Evolutionary conservation across 208 protist species (phyloP).

Genomic region (Perkinsela sp.): DNA sequence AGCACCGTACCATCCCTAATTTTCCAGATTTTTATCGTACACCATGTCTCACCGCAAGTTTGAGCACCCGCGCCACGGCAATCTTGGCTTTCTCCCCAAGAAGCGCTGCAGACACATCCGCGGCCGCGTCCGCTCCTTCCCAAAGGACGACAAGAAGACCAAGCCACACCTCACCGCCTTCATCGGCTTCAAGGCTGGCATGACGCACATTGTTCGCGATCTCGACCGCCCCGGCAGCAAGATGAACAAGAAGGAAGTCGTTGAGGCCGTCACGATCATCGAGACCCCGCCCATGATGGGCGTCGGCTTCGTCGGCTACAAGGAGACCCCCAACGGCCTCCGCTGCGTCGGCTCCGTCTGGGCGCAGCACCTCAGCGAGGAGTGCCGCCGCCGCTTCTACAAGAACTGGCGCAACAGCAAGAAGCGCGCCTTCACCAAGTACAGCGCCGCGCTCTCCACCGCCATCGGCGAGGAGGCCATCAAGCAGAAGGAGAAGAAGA

Average conservation of each 20-base stretch:
- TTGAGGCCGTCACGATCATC: constrained; percentile 92
- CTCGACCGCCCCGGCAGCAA: constrained; percentile 76
- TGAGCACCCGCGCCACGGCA: constrained; percentile 86
- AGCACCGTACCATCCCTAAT: no score
- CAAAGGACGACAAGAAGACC: constrained; percentile 73
- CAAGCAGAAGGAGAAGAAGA: constrained; percentile 49
- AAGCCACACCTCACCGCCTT: constrained; percentile 85
- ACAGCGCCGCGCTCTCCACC: constrained; percentile 40
- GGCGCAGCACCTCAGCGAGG: constrained; percentile 78
- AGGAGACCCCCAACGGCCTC: constrained; percentile 79
- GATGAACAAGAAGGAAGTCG: constrained; percentile 92
- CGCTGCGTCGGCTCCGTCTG: constrained; percentile 90
- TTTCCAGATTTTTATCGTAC: background rate
- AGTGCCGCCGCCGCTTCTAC: constrained; percentile 88
- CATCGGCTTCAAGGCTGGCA: constrained; percentile 97
- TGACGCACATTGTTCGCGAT: constrained; percentile 96
- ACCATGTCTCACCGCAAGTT: constrained; percentile 83
- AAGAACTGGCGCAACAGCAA: constrained; percentile 93
- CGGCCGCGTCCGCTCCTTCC: constrained; percentile 72
- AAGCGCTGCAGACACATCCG: constrained; percentile 75
- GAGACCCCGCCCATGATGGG: constrained; percentile 92
- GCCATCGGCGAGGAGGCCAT: constrained; percentile 54
- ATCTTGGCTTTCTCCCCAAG: constrained; percentile 85
- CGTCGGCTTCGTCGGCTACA: constrained; percentile 93
- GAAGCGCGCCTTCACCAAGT: constrained; percentile 87